These are phyloP conservation scores for Areca catechu DNA, from an alignment of 176 grass and related monocot species.

Conservation along the genomic window DNA sequence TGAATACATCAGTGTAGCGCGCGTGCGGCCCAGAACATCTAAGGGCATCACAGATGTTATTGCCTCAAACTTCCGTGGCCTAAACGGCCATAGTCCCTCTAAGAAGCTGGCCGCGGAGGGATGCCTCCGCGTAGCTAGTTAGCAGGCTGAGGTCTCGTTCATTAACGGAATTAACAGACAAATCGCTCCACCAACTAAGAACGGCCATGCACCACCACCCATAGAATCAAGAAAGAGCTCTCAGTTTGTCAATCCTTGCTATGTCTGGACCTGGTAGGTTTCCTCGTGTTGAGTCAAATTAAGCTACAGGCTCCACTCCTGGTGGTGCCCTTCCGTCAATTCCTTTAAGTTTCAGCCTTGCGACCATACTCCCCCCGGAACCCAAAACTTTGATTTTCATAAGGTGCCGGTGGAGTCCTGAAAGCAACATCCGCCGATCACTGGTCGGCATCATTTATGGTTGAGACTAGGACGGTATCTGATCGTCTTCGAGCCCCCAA, in stretches of 20 bases:
- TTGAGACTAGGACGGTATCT: slow-evolving; percentile 59
- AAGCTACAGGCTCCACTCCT: slow-evolving; percentile 36
- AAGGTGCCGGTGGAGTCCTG: slow-evolving; percentile 57
- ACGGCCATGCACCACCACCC: slow-evolving; percentile 34
- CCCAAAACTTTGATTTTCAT: slow-evolving; percentile 51
- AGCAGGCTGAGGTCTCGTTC: no score
- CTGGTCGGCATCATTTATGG: slow-evolving; percentile 57
- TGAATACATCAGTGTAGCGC: slow-evolving; percentile 82
- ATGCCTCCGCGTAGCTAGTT: no score
- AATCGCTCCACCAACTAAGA: slow-evolving; percentile 65
- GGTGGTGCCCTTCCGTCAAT: slow-evolving; percentile 27
- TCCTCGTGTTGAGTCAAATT: slow-evolving; percentile 42
- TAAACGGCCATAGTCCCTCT: no score
- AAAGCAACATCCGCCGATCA: slow-evolving; percentile 61
- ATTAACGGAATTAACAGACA: no score
- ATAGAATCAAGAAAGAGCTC: slow-evolving; percentile 47
- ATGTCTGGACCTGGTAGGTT: slow-evolving; percentile 46
- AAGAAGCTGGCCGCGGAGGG: no score
- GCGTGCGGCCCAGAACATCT: slow-evolving; percentile 67
- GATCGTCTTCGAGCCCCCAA: slow-evolving; percentile 67
- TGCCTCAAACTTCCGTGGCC: no score
- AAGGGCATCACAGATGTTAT: no score
- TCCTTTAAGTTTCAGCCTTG: slow-evolving; percentile 35
- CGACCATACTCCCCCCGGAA: slow-evolving; percentile 30
- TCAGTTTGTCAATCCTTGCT: slow-evolving; percentile 44